phyloP scores from a whole-genome alignment of 1,284 basidiomycete genomes.

The Cryptococcus wingfieldii region DNA sequence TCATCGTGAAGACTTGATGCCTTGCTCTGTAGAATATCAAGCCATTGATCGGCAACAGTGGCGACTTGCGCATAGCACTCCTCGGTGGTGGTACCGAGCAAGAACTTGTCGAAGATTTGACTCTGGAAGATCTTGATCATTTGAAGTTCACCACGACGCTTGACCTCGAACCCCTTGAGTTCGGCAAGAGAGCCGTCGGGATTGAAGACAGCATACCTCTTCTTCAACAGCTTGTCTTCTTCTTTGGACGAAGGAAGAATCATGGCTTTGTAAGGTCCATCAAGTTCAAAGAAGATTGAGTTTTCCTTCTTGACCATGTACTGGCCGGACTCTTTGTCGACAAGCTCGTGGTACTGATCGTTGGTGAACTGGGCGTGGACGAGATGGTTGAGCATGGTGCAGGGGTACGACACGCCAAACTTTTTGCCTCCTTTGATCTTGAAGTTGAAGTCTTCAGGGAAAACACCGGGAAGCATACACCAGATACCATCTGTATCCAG shows the following conservation, averaged over 20 bases:
- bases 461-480: slow-evolving; percentile 98
- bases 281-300: slow-evolving; percentile 99
- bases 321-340: slow-evolving; percentile 71
- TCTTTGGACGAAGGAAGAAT: slow-evolving; percentile 98
- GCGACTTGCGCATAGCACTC: slow-evolving; percentile 96
- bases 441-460: slow-evolving; percentile 98
- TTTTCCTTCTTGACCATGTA: slow-evolving; percentile 92
- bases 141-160: slow-evolving; percentile 94
- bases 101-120: slow-evolving; percentile 96
- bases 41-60: slow-evolving; percentile 91
- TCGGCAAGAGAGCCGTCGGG: slow-evolving; percentile 95
- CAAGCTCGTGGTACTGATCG: slow-evolving; percentile 91
- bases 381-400: slow-evolving; percentile 99
- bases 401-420: slow-evolving; percentile 92
- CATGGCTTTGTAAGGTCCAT: slow-evolving; percentile 99
- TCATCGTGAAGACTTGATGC: slow-evolving; percentile 81
- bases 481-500: slow-evolving; percentile 99
- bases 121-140: slow-evolving; percentile 99
- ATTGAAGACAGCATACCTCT: slow-evolving; percentile 99
- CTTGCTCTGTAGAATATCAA: slow-evolving; percentile 87
- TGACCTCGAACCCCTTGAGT: slow-evolving; percentile 98
- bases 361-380: slow-evolving; percentile 96
- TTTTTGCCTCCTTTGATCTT: slow-evolving; percentile 82
- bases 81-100: slow-evolving; percentile 85
- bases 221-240: slow-evolving; percentile 98